Evolutionary conservation across 371 early-diverging fungal species (phyloP), one percentile per base, ranked within the genome.

Genomic region (Circinella minor): DNA sequence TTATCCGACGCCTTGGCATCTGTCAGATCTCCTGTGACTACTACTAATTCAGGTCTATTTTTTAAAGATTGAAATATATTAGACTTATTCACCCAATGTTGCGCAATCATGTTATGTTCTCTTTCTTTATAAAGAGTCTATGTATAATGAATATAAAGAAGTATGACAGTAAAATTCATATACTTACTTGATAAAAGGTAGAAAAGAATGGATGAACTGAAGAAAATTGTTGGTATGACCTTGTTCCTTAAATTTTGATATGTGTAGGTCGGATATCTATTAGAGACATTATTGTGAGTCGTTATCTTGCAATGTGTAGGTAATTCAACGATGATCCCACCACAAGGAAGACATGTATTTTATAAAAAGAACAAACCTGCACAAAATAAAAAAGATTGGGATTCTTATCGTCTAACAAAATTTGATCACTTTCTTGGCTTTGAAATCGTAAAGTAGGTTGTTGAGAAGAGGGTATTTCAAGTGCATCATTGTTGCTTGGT

Each of bases 251-350:
- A 80, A 93, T 55, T 88, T 85, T 63, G 93, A 93, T 65, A 96
- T 86, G 77, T 96, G 96, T 6, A 96, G 62, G 74, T 96, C 96
- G 0, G 96, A 91, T 14, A 93, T 88, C 88, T 95, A 75, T 39
- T 55, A 61, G 51, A 71, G 20, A 69, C 38, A 69, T 57, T 37
- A 39, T n/a, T 15, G 51, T 61, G 27, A 27, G 27, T 2, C 27
- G 27, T 27, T 27, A 27, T 27, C 27, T 27, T 27, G 27, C 27
- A 27, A 27, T 27, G 27, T 27, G 27, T 27, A 27, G 27, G 27
- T 27, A 27, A 27, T 27, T 27, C 27, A 27, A 27, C 27, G 27
- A 27, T 27, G 27, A 27, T 27, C 27, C 27, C 27, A 27, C 27
- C 27, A 27, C 27, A 27, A 27, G 2, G 27, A 27, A 27, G 2